phyloP scores from a whole-genome alignment of 2,329 filamentous ascomycete species.

The Geosmithia morbida region DNA sequence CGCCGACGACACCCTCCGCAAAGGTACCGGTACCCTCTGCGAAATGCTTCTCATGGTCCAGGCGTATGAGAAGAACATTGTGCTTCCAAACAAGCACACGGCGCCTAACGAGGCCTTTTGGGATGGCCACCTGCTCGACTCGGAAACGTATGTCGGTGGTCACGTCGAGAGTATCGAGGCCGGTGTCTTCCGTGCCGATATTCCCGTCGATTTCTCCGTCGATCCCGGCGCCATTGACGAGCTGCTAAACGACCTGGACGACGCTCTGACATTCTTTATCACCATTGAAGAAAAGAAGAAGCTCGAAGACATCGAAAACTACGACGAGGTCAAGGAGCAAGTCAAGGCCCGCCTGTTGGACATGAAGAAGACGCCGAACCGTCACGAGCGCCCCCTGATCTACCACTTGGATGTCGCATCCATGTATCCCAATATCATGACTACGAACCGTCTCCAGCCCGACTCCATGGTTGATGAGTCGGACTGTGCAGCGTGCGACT shows the following conservation, averaged over 20 bases:
- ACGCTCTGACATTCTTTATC: conserved; percentile 77
- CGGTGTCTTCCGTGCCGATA: conserved; percentile 90
- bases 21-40: conserved; percentile 95
- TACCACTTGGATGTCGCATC: conserved; percentile 98
- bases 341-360: conserved; percentile 57
- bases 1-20: conserved; percentile 82
- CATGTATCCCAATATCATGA: conserved; percentile 99
- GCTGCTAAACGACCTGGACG: conserved; percentile 71
- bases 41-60: conserved; percentile 99
- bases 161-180: conserved; percentile 99
- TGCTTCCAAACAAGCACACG: conserved; percentile 91
- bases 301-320: conserved; percentile 66
- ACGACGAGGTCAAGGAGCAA: conserved; percentile 71
- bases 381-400: conserved; percentile 75
- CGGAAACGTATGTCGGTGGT: conserved; percentile 94
- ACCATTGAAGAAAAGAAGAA: conserved; percentile 74
- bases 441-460: conserved; percentile 89
- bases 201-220: conserved; percentile 87
- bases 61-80: conserved; percentile 81
- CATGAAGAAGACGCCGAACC: conserved; percentile 70
- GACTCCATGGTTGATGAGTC: conserved; percentile 98
- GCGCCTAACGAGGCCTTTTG: conserved; percentile 87
- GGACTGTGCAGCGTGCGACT: conserved; percentile 93
- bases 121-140: conserved; percentile 91
- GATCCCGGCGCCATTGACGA: conserved; percentile 84